phyloP scores from a whole-genome alignment of 192 early-diverging fungal species.

The Gryganskiella cystojenkinii region DNA sequence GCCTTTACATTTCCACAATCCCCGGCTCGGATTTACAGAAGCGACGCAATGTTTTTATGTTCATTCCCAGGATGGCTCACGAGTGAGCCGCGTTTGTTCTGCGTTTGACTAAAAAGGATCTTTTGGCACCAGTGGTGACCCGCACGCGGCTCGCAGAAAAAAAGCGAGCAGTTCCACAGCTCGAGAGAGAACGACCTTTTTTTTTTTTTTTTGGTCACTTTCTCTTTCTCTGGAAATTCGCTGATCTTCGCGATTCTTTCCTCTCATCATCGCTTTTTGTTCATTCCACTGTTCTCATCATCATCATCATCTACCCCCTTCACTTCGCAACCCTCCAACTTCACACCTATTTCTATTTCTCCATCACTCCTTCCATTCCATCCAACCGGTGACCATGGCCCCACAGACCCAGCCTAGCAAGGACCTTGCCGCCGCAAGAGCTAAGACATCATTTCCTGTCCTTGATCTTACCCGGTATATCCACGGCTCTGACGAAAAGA shows the following conservation, averaged over 20 bases:
- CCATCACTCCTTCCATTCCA: too few species aligned
- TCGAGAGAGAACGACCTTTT: neutral
- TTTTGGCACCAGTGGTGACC: neutral
- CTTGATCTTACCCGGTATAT: slow-evolving; percentile 45
- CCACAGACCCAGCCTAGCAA: slow-evolving; percentile 32
- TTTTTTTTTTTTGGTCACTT: neutral
- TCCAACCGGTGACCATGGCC: too few species aligned
- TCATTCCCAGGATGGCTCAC: too few species aligned
- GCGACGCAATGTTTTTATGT: too few species aligned
- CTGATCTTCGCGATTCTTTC: neutral
- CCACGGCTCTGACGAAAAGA: slow-evolving; percentile 38
- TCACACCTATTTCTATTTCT: neutral
- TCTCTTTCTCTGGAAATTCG: neutral
- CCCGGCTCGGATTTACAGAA: too few species aligned
- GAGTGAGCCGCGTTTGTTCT: too few species aligned
- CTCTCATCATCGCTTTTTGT: neutral
- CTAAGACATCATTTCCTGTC: slow-evolving; percentile 39
- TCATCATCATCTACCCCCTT: neutral
- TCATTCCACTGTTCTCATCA: neutral
- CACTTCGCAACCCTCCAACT: neutral
- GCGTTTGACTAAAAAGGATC: neutral
- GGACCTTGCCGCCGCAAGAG: slow-evolving; percentile 40
- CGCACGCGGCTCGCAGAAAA: neutral
- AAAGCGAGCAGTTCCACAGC: too few species aligned
- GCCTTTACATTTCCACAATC: too few species aligned